Evolutionary conservation across 148 eudicot genomes (phyloP), one percentile per base, ranked within the genome.

Genomic region (Vaccinium vitisidaea): DNA sequence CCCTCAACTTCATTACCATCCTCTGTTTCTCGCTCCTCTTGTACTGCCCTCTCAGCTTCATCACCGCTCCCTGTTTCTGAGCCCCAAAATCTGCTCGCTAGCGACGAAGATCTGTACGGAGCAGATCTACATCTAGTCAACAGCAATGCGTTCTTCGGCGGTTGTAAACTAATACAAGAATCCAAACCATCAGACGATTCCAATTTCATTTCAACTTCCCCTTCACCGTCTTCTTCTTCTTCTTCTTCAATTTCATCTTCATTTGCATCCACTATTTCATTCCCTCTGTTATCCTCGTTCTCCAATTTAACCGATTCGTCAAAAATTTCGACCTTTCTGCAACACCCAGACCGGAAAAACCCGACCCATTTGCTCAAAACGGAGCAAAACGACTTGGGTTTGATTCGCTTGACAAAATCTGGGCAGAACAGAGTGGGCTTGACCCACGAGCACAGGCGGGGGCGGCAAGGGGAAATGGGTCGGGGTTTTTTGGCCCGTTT

Each of bases 71-170:
- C 65, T 59, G 65, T 59, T 59, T 21, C 25, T 19, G 90, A 83
- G 7, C 87, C 92, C 93, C 92, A 92, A 54, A 93, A 87, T 39
- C 87, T 80, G 80, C 85, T 82, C 8, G 90, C 94, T 8, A 92
- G 80, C 0, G 95, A 91, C 10, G 98, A 91, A 16, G 95, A 88
- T 83, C 95, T 88, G 83, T 93, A 92, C 10, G 99, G 96, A 6
- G 96, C 94, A 80, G 99, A 96, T 93, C 93, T 90, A 15, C 93
- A 93, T 77, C 99, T 80, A 16, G 97, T 93, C 81, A 94, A 85
- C 16, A 93, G 2, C n/a, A 94, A 81, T 49, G 95, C 98, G 79
- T 93, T 93, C 36, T 87, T 93, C 0, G 96, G 75, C 46, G 75
- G 43, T 30, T 71, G 75, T 71, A 23, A 23, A 10, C 30, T 3